phyloP scores from a whole-genome alignment of 768 basidiomycete species.

The Botryobasidium botryosum region DNA sequence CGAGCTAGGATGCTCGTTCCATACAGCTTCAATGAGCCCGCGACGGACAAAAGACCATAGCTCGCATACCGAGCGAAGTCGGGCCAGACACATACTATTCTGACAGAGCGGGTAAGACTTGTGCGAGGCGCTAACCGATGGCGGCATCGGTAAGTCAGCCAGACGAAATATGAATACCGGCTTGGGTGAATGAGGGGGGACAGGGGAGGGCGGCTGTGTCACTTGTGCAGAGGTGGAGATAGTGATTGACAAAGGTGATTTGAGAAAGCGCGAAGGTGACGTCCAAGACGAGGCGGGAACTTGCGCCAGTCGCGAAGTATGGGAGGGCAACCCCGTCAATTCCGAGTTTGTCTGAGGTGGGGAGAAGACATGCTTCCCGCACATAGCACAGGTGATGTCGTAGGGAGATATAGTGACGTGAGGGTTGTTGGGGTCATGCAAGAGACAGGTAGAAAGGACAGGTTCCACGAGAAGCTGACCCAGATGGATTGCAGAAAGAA shows the following conservation, averaged over 20 bases:
- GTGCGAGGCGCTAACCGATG: neutral
- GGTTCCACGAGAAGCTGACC: conserved; percentile 86
- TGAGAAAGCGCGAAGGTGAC: conserved; percentile 7
- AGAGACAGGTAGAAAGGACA: conserved; percentile 40
- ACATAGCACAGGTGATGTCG: conserved; percentile 63
- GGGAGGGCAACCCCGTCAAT: conserved; percentile 18
- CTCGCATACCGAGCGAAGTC: conserved; percentile 74
- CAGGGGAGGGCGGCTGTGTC: conserved; percentile 12
- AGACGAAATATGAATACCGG: conserved; percentile 24
- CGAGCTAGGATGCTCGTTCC: conserved; percentile 41
- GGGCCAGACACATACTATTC: conserved; percentile 70
- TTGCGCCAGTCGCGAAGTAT: conserved; percentile 10
- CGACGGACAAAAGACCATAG: conserved; percentile 80
- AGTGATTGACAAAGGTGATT: no score
- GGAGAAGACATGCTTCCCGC: conserved; percentile 36
- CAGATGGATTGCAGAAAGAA: conserved; percentile 67
- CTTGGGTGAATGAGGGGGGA: conserved; percentile 3
- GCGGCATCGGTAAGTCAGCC: conserved; percentile 12
- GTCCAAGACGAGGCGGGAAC: conserved; percentile 9
- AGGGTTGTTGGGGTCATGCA: conserved; percentile 25
- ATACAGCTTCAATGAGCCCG: conserved; percentile 67
- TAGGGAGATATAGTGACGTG: conserved; percentile 8
- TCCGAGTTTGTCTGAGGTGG: conserved; percentile 16
- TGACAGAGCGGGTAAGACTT: conserved; percentile 58
- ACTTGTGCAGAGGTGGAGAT: no score